Conservation (phyloP, 2,329 filamentous ascomycete genomes). For the Diaporthe humulicola region DNA sequence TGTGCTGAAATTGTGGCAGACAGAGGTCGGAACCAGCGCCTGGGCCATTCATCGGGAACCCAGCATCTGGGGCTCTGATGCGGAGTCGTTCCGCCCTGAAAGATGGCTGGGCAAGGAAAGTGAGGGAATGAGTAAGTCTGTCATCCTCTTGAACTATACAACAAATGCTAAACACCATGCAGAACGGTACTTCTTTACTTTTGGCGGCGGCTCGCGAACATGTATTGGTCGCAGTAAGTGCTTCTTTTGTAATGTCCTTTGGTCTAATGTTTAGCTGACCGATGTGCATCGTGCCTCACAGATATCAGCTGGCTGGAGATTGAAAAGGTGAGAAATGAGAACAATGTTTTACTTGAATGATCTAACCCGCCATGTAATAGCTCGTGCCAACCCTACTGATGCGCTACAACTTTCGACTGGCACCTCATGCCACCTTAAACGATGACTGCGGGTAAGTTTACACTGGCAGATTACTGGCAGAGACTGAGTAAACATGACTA, state of each 20-base stretch:
- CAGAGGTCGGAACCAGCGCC: not conserved
- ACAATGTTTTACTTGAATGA: not conserved
- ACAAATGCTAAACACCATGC: not conserved
- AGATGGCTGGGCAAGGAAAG: not conserved
- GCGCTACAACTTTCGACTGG: not conserved
- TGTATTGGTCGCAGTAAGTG: not conserved
- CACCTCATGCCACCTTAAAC: not conserved
- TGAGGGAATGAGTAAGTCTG: not conserved
- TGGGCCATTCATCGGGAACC: not conserved
- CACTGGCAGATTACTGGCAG: not conserved
- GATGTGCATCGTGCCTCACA: not conserved
- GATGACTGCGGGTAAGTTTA: not conserved
- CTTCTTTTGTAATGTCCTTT: not conserved
- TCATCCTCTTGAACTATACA: not conserved
- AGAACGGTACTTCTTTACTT: not conserved
- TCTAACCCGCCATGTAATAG: not conserved
- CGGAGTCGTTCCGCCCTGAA: not conserved
- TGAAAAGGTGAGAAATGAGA: not conserved
- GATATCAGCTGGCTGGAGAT: conserved; percentile 12
- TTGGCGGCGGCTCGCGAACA: not conserved
- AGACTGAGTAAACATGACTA: not conserved
- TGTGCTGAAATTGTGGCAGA: not conserved
- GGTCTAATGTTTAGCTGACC: not conserved
- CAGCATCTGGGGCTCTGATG: not conserved
- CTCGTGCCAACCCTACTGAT: conserved; percentile 2